Evolutionary conservation across 2,329 filamentous ascomycete species (phyloP), one percentile per base, ranked within the genome.

Genomic region (Cryphonectria parasitica): DNA sequence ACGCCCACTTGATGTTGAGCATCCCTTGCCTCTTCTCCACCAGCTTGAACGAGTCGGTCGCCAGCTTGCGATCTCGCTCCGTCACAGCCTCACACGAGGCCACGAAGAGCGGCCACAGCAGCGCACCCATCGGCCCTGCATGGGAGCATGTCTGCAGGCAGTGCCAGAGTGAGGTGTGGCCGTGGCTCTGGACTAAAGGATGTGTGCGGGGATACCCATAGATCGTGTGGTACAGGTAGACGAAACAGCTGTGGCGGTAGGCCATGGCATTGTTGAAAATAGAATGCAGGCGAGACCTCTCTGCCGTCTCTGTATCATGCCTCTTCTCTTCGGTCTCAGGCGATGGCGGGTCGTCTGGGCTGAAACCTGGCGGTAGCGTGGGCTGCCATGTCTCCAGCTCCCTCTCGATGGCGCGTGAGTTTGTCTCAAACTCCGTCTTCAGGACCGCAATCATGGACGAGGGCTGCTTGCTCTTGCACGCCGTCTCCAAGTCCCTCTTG

Each of bases 71-170:
- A 75, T 91, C 88, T 11, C 79, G 80, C 1, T 77, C 74, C 22
- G 77, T 81, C 11, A 82, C 79, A 0, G 88, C 89, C 77, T 91
- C 89, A 75, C 88, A 90, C 1, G 87, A 84, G 1, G 88, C 86
- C 13, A 89, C 88, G 74, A 91, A 91, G 2, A 91, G 80, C 0
- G 89, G 89, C 88, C 89, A 91, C 2, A 91, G 82, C 49, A 91
- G 80, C 2, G 89, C 89, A 1, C 87, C 85, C 86, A 90, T 90
- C 0, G 89, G 89, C 0, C 89, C 88, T 61, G 81, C 80, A 71
- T 86, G 85, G 31, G 79, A 80, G 39, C 88, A 87, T 0, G 87
- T 89, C 41, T 83, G 83, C 7, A 84, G 81, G 75, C 88, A 90
- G 72, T 89, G 86, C 19, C 78, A 77, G 6, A 90, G 81, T 6